Evolutionary conservation across 176 grass and related monocot genomes (phyloP).

Genomic region (Saccharum spontaneum): DNA sequence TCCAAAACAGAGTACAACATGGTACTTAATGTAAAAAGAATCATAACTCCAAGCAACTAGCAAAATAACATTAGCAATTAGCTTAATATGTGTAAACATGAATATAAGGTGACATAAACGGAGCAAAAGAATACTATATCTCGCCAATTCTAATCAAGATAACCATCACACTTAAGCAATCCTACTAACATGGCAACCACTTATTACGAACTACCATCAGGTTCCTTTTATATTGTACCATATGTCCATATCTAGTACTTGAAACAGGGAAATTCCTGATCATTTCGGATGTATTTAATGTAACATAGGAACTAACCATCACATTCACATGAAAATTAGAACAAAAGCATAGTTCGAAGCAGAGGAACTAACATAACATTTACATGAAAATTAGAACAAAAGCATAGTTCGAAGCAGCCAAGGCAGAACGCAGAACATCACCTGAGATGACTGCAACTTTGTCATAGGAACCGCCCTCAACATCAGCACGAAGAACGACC

Average conservation of each 20-base stretch:
- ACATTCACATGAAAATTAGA: background rate
- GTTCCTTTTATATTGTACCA: background rate
- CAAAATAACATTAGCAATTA: background rate
- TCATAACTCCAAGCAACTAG: background rate
- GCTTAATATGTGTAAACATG: background rate
- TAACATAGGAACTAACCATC: background rate
- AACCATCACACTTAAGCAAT: background rate
- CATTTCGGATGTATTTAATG: background rate
- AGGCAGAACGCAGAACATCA: conserved; percentile 40
- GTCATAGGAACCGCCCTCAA: conserved; percentile 50
- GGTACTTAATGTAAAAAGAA: conserved; percentile 22
- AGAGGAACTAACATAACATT: background rate
- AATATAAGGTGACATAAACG: background rate
- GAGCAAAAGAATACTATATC: background rate
- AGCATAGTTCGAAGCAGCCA: background rate
- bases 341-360: background rate
- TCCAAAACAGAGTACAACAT: background rate
- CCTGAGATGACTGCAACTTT: conserved; percentile 98
- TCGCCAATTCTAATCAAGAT: background rate
- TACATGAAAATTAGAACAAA: background rate
- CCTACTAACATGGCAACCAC: background rate
- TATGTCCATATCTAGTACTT: conserved; percentile 1
- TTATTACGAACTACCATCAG: background rate
- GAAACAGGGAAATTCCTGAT: background rate
- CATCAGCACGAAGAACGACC: conserved; percentile 97